phyloP scores from a whole-genome alignment of 495 filamentous ascomycete genomes.

The Talaromyces thailandensis region DNA sequence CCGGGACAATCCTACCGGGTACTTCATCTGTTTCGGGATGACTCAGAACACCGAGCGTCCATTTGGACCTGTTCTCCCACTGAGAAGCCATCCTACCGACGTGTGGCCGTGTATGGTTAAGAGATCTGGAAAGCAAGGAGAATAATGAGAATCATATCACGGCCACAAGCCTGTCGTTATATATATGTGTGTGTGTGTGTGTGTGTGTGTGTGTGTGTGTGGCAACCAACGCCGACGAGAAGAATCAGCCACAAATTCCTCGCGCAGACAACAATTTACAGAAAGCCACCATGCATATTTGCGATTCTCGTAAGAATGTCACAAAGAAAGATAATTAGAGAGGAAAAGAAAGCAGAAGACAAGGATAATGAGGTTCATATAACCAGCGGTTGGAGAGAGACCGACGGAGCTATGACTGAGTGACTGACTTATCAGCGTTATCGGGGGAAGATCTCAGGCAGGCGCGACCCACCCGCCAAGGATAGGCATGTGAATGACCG shows the following conservation, averaged over 20 bases:
- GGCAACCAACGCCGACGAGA: background rate
- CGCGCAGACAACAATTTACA: background rate
- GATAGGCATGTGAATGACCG: background rate
- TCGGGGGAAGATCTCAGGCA: background rate
- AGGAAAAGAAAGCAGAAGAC: background rate
- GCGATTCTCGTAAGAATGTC: background rate
- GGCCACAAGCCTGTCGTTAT: background rate
- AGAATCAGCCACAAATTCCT: conserved; percentile 1
- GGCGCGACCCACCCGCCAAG: background rate
- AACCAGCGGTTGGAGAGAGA: background rate
- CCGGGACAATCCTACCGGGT: conserved; percentile 51
- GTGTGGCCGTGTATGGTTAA: background rate
- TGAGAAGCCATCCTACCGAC: background rate
- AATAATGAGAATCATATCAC: background rate
- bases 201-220: too few relatives aligned
- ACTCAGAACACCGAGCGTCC: conserved; percentile 78
- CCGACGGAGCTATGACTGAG: background rate
- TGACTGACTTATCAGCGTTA: background rate
- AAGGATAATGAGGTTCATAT: background rate
- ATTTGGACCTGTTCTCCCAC: conserved; percentile 38
- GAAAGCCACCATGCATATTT: background rate
- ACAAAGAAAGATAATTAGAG: background rate
- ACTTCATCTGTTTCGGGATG: conserved; percentile 82
- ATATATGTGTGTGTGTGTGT: background rate
- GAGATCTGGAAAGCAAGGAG: background rate